phyloP scores from a whole-genome alignment of 2,329 filamentous ascomycete species.

The Pyricularia sp. region DNA sequence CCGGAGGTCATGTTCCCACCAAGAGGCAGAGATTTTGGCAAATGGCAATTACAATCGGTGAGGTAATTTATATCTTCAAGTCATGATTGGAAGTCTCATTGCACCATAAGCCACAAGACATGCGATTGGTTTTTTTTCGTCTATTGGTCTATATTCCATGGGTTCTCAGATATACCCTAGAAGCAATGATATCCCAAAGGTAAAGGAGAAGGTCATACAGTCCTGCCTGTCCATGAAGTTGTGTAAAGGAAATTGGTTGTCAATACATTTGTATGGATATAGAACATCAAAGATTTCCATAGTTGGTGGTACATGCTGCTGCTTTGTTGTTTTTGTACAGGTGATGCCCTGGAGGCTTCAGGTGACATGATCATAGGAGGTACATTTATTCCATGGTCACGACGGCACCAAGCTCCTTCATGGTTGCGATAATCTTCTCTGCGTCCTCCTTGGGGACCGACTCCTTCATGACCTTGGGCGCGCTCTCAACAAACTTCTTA shows the following conservation, averaged over 20 bases:
- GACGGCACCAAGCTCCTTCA: conserved; percentile 88
- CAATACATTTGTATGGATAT: conserved; percentile 3
- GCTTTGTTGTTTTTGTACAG: neutral
- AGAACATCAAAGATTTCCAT: conserved; percentile 2
- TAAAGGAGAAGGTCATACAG: neutral
- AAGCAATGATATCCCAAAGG: neutral
- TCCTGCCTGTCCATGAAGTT: neutral
- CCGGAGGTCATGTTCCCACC: conserved; percentile 27
- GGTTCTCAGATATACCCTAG: neutral
- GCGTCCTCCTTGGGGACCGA: conserved; percentile 97
- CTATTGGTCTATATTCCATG: neutral
- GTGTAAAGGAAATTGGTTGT: neutral
- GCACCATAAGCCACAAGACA: neutral
- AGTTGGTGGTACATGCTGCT: conserved; percentile 5
- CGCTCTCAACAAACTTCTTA: conserved; percentile 99
- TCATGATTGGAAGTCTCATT: neutral
- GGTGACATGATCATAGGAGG: neutral
- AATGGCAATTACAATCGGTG: neutral
- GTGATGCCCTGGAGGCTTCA: neutral
- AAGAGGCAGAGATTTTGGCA: neutral
- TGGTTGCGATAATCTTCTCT: conserved; percentile 89
- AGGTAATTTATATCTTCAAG: neutral
- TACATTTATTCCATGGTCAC: conserved; percentile 75
- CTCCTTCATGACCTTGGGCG: conserved; percentile 98
- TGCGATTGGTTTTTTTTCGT: neutral